phyloP scores from a whole-genome alignment of 768 basidiomycete species.

The Fibroporia radiculosa region DNA sequence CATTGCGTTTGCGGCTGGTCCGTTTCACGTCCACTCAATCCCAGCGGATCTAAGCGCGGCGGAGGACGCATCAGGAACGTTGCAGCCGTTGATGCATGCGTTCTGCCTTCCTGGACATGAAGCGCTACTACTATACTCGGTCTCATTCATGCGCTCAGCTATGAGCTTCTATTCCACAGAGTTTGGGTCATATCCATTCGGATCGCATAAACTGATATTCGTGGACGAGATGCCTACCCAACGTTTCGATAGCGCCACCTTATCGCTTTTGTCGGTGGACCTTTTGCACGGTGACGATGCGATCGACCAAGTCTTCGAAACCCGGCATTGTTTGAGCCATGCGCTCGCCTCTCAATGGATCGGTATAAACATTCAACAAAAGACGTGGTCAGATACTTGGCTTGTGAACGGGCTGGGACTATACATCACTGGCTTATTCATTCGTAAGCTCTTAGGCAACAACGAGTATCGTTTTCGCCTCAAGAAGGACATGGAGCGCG shows the following conservation, averaged over 20 bases:
- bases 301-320: constrained; percentile 90
- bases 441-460: constrained; percentile 83
- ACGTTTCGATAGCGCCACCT: constrained; percentile 78
- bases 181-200: constrained; percentile 93
- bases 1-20: constrained; percentile 91
- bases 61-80: constrained; percentile 51
- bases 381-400: constrained; percentile 92
- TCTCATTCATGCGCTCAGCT: constrained; percentile 72
- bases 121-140: constrained; percentile 57
- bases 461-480: constrained; percentile 95
- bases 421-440: constrained; percentile 84
- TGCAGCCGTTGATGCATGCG: constrained; percentile 75
- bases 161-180: constrained; percentile 91
- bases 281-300: constrained; percentile 81
- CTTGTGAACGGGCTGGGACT: constrained; percentile 90
- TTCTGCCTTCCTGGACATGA: constrained; percentile 93
- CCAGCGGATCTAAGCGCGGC: constrained; percentile 53
- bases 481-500: constrained; percentile 94
- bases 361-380: constrained; percentile 92
- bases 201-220: constrained; percentile 90
- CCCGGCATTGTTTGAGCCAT: constrained; percentile 78
- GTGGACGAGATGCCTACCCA: constrained; percentile 82
- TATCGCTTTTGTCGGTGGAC: constrained; percentile 74
- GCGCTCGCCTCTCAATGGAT: constrained; percentile 95
- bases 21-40: constrained; percentile 75